A percentile compares a stretch with the other conserved stretches of the same genome.
phyloP scores from a whole-genome alignment of 176 grass and related monocot species.

The Chrysopogon serrulatus region DNA sequence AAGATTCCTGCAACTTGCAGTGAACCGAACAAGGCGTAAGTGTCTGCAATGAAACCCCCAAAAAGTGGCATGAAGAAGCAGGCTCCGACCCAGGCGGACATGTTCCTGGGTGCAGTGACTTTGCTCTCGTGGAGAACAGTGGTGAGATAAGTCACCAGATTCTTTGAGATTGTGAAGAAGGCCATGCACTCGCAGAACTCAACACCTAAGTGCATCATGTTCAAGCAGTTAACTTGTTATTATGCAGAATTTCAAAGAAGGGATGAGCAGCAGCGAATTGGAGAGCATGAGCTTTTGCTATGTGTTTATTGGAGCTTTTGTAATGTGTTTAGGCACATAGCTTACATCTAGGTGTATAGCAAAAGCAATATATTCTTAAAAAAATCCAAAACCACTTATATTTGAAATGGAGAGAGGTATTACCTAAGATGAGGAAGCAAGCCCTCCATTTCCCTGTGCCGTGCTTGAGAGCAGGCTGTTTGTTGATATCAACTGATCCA shows the following conservation, averaged over 20 bases:
- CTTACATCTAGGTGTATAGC: too few relatives aligned
- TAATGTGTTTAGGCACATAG: too few relatives aligned
- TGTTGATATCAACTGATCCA: constrained; percentile 23
- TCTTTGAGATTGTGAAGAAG: not conserved
- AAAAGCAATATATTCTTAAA: too few relatives aligned
- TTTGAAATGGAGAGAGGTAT: too few relatives aligned
- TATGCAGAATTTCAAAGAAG: not conserved
- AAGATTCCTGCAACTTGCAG: too few relatives aligned
- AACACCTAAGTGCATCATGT: constrained; percentile 1
- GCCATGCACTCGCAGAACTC: not conserved
- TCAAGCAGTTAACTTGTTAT: not conserved
- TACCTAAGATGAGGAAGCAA: constrained; percentile 23
- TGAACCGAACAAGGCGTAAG: too few relatives aligned
- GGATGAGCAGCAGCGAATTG: not conserved
- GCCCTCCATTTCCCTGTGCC: constrained; percentile 32
- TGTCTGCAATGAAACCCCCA: constrained; percentile 30
- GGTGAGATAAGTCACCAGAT: constrained; percentile 32
- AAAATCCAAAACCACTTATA: too few relatives aligned
- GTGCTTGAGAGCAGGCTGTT: constrained; percentile 26
- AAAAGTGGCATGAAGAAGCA: constrained; percentile 18
- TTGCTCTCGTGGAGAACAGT: constrained; percentile 20
- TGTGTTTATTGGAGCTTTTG: too few relatives aligned
- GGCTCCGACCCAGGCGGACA: constrained; percentile 13
- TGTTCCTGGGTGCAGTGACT: not conserved
- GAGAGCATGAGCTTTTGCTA: not conserved